phyloP scores from a whole-genome alignment of 331 rosid species.

The Cydonia oblonga region DNA sequence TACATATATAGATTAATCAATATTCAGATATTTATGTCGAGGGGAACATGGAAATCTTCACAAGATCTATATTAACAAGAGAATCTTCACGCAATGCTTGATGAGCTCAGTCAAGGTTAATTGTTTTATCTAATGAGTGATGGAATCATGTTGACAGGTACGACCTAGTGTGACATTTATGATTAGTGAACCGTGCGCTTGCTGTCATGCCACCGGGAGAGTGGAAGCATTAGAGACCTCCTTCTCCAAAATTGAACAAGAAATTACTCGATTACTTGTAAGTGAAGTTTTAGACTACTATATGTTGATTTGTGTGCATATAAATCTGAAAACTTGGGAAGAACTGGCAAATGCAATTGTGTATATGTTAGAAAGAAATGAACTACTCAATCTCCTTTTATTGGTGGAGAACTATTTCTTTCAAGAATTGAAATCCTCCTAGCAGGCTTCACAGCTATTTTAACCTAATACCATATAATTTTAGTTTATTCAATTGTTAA shows the following conservation, averaged over 20 bases:
- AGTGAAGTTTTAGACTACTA: slow-evolving; percentile 23
- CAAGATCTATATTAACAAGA: background rate
- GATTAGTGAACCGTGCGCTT: slow-evolving; percentile 86
- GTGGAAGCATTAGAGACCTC: slow-evolving; percentile 93
- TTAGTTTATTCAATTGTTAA: background rate
- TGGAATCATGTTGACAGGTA: slow-evolving; percentile 54
- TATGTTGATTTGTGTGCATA: no score
- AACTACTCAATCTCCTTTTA: no score
- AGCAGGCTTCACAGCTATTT: background rate
- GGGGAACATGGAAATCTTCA: background rate
- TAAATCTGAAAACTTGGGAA: no score
- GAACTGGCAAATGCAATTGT: no score
- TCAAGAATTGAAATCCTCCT: no score
- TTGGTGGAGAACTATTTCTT: no score
- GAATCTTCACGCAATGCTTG: background rate
- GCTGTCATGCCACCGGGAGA: slow-evolving; percentile 95
- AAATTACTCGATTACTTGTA: slow-evolving; percentile 77
- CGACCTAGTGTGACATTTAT: slow-evolving; percentile 96
- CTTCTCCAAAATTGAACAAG: slow-evolving; percentile 91
- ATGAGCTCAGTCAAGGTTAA: slow-evolving; percentile 4
- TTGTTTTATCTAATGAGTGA: slow-evolving; percentile 8
- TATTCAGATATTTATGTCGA: background rate
- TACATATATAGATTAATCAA: background rate
- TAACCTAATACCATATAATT: background rate
- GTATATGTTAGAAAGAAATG: no score